These are phyloP conservation scores for Przewalskia tangutica DNA, from an alignment of 257 asterid species.

Conservation along the genomic window DNA sequence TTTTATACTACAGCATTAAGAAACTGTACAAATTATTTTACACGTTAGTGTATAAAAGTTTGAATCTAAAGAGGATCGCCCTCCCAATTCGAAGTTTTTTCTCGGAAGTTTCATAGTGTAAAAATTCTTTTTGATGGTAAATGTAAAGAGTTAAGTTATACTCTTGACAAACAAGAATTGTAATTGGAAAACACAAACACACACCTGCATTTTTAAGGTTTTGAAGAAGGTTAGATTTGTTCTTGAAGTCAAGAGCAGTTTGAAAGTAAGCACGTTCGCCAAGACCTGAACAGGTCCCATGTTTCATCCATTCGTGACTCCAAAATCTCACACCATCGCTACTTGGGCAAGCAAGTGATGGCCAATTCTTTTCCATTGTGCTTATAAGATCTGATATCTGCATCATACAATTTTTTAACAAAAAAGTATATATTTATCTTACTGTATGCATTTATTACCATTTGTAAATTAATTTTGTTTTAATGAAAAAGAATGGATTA, in stretches of 20 bases:
- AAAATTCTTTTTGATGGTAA: not conserved
- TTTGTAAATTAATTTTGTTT: too few species aligned
- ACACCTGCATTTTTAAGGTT: constrained; percentile 46
- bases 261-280: constrained; percentile 42
- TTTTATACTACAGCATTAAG: too few species aligned
- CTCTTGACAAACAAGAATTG: not conserved
- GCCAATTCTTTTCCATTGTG: constrained; percentile 63
- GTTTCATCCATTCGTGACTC: constrained; percentile 82
- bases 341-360: constrained; percentile 69
- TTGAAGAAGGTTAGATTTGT: constrained; percentile 48
- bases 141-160: not conserved
- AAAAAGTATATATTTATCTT: too few species aligned
- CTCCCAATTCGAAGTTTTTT: too few species aligned
- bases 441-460: too few species aligned
- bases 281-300: constrained; percentile 66
- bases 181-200: not conserved
- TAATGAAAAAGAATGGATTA: too few species aligned
- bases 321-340: constrained; percentile 53
- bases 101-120: too few species aligned
- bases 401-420: not conserved
- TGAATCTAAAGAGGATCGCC: too few species aligned
- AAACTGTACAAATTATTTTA: too few species aligned
- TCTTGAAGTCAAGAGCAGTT: constrained; percentile 46
- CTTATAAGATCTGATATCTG: constrained; percentile 50
- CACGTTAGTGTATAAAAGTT: too few species aligned